A percentile compares a stretch with the other conserved stretches of the same genome.
These are phyloP conservation scores for Marasmius oreades DNA, from an alignment of 1,284 basidiomycete genomes.

Conservation along the genomic window DNA sequence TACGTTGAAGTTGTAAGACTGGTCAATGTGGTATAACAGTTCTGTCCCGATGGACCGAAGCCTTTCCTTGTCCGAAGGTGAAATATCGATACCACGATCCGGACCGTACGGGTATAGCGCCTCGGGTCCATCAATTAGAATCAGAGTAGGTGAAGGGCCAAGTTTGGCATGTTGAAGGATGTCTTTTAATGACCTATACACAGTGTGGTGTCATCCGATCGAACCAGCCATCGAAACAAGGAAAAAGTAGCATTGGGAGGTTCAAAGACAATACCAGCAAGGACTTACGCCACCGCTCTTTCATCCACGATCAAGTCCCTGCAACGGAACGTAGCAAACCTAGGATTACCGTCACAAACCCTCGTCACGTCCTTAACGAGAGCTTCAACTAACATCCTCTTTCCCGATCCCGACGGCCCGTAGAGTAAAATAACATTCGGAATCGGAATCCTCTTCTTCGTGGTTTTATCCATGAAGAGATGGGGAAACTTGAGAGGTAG, in stretches of 20 bases:
- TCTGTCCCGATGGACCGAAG: not conserved
- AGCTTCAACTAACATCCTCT: constrained; percentile 82
- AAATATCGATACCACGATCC: not conserved
- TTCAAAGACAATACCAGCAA: not conserved
- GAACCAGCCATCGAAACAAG: no score
- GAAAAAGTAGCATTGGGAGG: no score
- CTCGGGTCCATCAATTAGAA: no score
- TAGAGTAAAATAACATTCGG: constrained; percentile 83
- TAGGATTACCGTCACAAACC: constrained; percentile 84
- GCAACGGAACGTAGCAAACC: constrained; percentile 65
- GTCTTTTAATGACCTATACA: no score
- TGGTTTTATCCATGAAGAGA: constrained; percentile 84
- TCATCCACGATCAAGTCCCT: not conserved
- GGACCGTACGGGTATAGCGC: no score
- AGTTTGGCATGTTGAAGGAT: no score
- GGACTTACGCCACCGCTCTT: not conserved
- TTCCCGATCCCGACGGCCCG: constrained; percentile 76
- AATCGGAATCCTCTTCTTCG: constrained; percentile 78
- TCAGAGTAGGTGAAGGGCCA: no score
- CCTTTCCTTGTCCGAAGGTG: not conserved
- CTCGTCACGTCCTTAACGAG: constrained; percentile 88
- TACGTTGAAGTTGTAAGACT: not conserved
- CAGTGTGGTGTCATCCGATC: no score
- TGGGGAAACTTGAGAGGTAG: constrained; percentile 88
- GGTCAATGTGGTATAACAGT: not conserved